These are phyloP conservation scores for Acanthochlamys bracteata DNA, from an alignment of 106 monocot species.

Conservation along the genomic window DNA sequence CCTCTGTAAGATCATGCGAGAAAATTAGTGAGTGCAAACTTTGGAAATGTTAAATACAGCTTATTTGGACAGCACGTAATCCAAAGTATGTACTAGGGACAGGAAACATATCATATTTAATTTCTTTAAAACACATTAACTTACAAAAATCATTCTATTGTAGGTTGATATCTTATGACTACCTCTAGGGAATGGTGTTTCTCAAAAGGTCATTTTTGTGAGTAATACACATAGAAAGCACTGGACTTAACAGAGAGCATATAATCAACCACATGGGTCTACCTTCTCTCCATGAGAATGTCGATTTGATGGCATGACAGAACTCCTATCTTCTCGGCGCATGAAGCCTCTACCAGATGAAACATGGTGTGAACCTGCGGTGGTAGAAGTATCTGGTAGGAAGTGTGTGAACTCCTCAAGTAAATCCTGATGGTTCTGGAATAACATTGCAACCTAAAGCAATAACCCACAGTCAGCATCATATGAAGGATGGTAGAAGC, in stretches of 20 bases:
- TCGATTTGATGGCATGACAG: constrained; percentile 24
- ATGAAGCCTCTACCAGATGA: constrained; percentile 36
- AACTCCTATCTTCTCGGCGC: constrained; percentile 53
- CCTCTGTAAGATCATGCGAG: constrained; percentile 28
- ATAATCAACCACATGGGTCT: neutral
- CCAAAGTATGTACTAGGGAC: neutral
- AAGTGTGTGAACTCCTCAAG: constrained; percentile 94
- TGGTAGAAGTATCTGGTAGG: constrained; percentile 60
- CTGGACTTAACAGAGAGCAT: too few species aligned
- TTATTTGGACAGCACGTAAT: neutral
- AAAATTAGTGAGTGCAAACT: neutral
- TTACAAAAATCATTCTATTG: too few species aligned
- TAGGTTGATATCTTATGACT: too few species aligned
- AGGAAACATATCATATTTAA: neutral
- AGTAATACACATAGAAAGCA: too few species aligned
- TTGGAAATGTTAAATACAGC: neutral
- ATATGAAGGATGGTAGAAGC: neutral
- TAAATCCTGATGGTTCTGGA: constrained; percentile 71
- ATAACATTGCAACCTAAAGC: constrained; percentile 70
- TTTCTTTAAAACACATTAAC: neutral
- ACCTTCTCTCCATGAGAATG: constrained; percentile 45
- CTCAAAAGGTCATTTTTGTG: too few species aligned
- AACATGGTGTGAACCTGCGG: constrained; percentile 28
- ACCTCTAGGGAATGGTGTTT: too few species aligned
- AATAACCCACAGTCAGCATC: neutral